These are phyloP conservation scores for Candida glucosophila DNA, from an alignment of 1,139 yeast species.

Conservation along the genomic window DNA sequence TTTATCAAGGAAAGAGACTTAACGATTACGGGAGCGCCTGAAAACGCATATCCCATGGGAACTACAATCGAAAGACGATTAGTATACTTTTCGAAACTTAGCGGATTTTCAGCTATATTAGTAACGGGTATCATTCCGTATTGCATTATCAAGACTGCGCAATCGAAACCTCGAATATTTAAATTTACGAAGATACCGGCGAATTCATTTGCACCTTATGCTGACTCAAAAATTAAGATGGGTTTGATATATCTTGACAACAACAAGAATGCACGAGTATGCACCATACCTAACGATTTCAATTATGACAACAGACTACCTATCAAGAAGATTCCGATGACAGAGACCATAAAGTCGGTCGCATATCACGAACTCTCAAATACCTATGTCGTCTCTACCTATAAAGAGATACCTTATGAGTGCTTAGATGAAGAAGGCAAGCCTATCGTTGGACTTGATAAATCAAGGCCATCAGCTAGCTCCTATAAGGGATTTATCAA, in stretches of 20 bases:
- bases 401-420: slow-evolving; percentile 49
- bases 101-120: slow-evolving; percentile 53
- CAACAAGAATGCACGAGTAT: slow-evolving; percentile 63
- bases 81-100: slow-evolving; percentile 50
- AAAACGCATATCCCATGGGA: slow-evolving; percentile 61
- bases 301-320: slow-evolving; percentile 63
- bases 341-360: slow-evolving; percentile 60
- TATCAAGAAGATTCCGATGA: slow-evolving; percentile 42
- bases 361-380: slow-evolving; percentile 66
- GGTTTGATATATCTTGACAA: slow-evolving; percentile 72
- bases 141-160: slow-evolving; percentile 54
- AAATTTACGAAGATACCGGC: slow-evolving; percentile 59
- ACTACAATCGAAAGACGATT: slow-evolving; percentile 63
- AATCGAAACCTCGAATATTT: slow-evolving; percentile 59
- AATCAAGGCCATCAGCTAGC: slow-evolving; percentile 39
- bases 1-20: slow-evolving; percentile 42
- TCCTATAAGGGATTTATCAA: slow-evolving; percentile 55
- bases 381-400: slow-evolving; percentile 59
- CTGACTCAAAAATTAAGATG: slow-evolving; percentile 26
- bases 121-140: slow-evolving; percentile 74
- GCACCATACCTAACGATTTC: slow-evolving; percentile 44
- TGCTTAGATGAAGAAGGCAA: slow-evolving; percentile 73
- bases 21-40: slow-evolving; percentile 64
- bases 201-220: slow-evolving; percentile 51
- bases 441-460: slow-evolving; percentile 51